Conservation (phyloP, 306 rosid species). For the Cicer cuneatum region DNA sequence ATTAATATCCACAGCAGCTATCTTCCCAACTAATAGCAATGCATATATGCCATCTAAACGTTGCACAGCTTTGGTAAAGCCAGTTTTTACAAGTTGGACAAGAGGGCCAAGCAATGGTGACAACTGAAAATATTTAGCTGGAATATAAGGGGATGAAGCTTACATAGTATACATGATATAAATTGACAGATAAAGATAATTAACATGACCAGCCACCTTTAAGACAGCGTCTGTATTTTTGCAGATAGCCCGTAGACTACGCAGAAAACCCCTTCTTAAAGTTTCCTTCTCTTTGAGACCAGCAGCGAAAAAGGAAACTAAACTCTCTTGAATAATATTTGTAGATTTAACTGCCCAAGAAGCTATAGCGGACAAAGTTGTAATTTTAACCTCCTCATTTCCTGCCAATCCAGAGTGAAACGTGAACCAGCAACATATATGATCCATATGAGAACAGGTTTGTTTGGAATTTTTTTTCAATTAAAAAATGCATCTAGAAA, state of each 20-base stretch:
- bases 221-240: slow-evolving; percentile 70
- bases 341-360: slow-evolving; percentile 82
- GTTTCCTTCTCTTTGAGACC: slow-evolving; percentile 97
- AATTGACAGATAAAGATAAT: slow-evolving; percentile 44
- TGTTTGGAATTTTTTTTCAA: slow-evolving; percentile 1
- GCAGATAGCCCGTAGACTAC: slow-evolving; percentile 64
- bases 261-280: slow-evolving; percentile 85
- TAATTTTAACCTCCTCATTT: slow-evolving; percentile 91
- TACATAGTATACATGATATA: slow-evolving; percentile 25
- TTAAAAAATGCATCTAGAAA: background rate
- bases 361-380: slow-evolving; percentile 71
- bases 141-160: slow-evolving; percentile 39
- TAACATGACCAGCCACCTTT: slow-evolving; percentile 56
- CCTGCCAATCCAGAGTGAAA: slow-evolving; percentile 59
- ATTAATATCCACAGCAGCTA: slow-evolving; percentile 90
- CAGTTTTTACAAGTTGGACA: slow-evolving; percentile 89
- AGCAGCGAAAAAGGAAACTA: slow-evolving; percentile 72
- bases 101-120: slow-evolving; percentile 73
- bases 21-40: slow-evolving; percentile 76
- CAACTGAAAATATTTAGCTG: slow-evolving; percentile 57
- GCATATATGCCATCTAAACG: slow-evolving; percentile 98
- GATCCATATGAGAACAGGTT: background rate
- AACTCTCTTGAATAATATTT: slow-evolving; percentile 62
- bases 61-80: slow-evolving; percentile 90
- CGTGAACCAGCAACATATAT: slow-evolving; percentile 36